Evolutionary conservation across 495 filamentous ascomycete genomes (phyloP).

Genomic region (Neurospora intermedia): DNA sequence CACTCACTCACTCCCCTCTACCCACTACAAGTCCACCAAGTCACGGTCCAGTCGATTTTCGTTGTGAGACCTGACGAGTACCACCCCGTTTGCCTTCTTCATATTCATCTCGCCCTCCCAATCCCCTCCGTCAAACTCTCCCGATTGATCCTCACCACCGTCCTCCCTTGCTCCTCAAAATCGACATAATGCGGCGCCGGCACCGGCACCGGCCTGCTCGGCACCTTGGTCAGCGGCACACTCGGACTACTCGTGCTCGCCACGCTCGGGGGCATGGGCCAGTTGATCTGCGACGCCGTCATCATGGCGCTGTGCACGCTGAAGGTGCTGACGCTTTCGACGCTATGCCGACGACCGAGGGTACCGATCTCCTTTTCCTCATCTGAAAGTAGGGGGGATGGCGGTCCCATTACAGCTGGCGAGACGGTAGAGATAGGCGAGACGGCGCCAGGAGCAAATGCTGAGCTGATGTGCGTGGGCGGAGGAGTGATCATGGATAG

Average conservation of each 20-base stretch:
- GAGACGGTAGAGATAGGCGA: neutral
- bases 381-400: neutral
- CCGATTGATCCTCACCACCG: neutral
- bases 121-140: neutral
- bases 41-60: neutral
- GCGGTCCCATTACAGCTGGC: neutral
- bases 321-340: neutral
- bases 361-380: neutral
- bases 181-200: neutral
- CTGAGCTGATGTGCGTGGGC: neutral
- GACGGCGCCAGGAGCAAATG: neutral
- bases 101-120: neutral
- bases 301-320: neutral
- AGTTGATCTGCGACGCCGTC: neutral
- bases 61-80: neutral
- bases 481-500: neutral
- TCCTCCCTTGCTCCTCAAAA: neutral
- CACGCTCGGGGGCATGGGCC: neutral
- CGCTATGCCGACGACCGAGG: neutral
- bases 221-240: neutral
- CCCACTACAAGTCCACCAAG: neutral
- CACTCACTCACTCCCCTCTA: neutral
- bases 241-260: neutral
- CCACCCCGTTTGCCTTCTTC: too few species aligned
- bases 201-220: neutral